Evolutionary conservation across 768 basidiomycete species (phyloP), one percentile per base, ranked within the genome.

Genomic region (Tulasnella sp.): DNA sequence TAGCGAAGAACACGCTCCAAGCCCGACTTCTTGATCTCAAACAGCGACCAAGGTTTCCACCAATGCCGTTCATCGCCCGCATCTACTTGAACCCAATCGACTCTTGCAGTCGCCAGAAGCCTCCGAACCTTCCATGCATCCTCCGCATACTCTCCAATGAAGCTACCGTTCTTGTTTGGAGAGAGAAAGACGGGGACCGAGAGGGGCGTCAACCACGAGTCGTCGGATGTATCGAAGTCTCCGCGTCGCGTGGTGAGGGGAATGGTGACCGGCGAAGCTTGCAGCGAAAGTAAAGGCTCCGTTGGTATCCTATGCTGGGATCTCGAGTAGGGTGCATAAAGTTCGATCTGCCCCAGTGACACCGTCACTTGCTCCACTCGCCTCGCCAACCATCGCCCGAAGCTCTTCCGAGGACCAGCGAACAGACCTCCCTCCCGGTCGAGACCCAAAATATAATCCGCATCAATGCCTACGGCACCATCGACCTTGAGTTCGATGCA

Each of bases 391-490:
- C 74, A 74, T 6, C 73, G 63, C 8, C 68, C 72, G 22, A 74
- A 36, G 12, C 42, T 34, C 41, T 62, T 73, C 32, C 74, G 72
- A 22, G 64, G 19, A 26, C 47, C 66, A 19, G n/a, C 39, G 4
- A 67, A 68, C 65, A 67, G n/a, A 12, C 64, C 52, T 12, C 37
- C 62, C 32, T 70, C 67, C 5, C 22, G 34, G 29, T 74, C 73
- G n/a, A 74, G 41, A 0, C 72, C 74, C 37, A 74, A 36, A 12
- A 74, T 42, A 74, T 74, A 74, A n/a, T 74, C 74, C 35, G 74
- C 72, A 34, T 74, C 67, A 36, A 74, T 62, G 4, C 74, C 73
- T 8, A 74, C 65, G 14, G 36, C 41, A 16, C 73, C 73, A 11
- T 69, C 41, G 35, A 74, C 52, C 22, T 35, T 34, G 6, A 74